Conservation (phyloP, 495 filamentous ascomycete species). For the Barbatosphaeria neglecta region DNA sequence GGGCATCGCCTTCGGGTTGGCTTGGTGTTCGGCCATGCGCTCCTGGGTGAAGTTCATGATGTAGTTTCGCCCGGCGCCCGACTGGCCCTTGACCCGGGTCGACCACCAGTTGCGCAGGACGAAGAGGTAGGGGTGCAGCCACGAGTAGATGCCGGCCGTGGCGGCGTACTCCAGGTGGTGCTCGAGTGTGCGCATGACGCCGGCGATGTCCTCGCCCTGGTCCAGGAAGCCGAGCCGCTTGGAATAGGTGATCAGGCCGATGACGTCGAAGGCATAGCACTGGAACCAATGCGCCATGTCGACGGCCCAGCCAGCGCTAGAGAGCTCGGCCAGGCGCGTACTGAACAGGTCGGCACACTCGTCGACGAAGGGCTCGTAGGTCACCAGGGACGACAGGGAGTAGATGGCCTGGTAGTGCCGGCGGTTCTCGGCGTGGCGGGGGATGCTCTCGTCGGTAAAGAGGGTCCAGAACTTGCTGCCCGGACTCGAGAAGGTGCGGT, state of each 20-base stretch:
- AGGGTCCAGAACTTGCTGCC: conserved; percentile 9
- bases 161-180: conserved; percentile 29
- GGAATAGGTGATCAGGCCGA: conserved; percentile 45
- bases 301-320: conserved; percentile 16
- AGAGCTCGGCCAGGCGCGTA: conserved; percentile 30
- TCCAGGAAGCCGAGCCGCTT: conserved; percentile 44
- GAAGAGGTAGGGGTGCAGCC: conserved; percentile 31
- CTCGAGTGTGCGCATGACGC: conserved; percentile 30
- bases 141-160: conserved; percentile 34
- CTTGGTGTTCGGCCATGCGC: conserved; percentile 26
- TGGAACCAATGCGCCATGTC: conserved; percentile 45
- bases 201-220: conserved; percentile 36
- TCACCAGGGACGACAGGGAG: conserved; percentile 40
- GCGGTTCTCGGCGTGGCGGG: conserved; percentile 14
- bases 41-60: conserved; percentile 32
- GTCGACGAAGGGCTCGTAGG: conserved; percentile 45
- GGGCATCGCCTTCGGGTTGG: background rate
- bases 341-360: conserved; percentile 36
- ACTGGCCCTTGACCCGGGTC: conserved; percentile 16
- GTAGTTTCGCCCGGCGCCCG: conserved; percentile 27
- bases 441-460: conserved; percentile 17
- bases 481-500: conserved; percentile 14
- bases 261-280: conserved; percentile 50
- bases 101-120: conserved; percentile 18
- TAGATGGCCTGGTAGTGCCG: conserved; percentile 33